Base-by-base conservation (phyloP, 352 stramenopile species). In the Globisporangium splendens region DNA sequence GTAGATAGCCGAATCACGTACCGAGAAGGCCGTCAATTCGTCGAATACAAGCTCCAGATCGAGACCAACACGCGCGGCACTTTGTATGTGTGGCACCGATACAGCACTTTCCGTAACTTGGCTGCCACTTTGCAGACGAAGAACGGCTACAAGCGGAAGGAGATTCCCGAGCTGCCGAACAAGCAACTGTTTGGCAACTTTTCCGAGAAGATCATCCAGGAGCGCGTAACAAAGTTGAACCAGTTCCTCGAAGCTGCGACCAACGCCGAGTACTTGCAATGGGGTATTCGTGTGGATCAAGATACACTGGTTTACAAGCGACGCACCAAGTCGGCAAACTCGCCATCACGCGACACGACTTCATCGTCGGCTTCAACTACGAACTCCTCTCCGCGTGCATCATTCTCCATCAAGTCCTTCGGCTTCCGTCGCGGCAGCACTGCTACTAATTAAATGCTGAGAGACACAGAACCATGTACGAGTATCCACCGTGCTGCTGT, bases 251-350 rank as follows among this genome's bases (percentile, higher is more conserved):
- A 89, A 50, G 79, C 77, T n/a, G 79, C 75, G 1, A 89, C 79
- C 2, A 88, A 87, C 55, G 76, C 77, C 50, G 79, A 89, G 53
- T 81, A 89, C 65, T 66, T 89, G 31, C 79, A 89, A 63, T 89
- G 79, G 79, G 79, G 79, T 24, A 89, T 89, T 57, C 79, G 79
- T 54, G 79, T 89, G 54, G 79, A 89, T 62, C 77, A 86, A 56
- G 77, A 87, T 56, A 89, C 77, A 56, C 88, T 77, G 54, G 77
- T 88, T 22, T 88, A 88, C 73, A 88, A 88, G 67, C 79, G 77
- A 48, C 79, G 79, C 49, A 68, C 85, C 28, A 87, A 87, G 62
- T 63, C 57, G 39, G 49, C 57, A 39, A 83, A 62, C 44, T 57
- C 74, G 4, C 75, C 74, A 31, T 54, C 60, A 28, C 70, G 76